phyloP scores from a whole-genome alignment of 345 rosid genomes.

The Gossypium thurberi region DNA sequence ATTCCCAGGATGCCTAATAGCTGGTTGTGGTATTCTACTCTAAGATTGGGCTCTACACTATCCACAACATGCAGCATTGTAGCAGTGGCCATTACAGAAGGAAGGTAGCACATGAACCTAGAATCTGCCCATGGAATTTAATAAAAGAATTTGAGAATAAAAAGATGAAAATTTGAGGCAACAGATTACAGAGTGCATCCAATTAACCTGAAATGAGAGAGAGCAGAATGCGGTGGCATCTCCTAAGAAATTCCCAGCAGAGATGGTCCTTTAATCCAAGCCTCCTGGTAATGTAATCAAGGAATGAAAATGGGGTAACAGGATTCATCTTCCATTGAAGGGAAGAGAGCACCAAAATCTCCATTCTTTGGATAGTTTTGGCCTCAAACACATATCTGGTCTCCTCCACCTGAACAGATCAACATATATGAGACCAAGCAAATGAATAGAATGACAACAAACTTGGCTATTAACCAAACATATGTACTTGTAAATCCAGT shows the following conservation, averaged over 20 bases:
- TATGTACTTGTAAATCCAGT: constrained; percentile 52
- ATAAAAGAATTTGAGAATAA: background rate
- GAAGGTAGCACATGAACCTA: constrained; percentile 38
- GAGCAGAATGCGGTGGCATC: constrained; percentile 39
- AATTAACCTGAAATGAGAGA: constrained; percentile 44
- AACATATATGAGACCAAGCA: constrained; percentile 4
- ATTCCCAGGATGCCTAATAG: constrained; percentile 39
- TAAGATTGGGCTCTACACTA: constrained; percentile 32
- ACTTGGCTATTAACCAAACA: background rate
- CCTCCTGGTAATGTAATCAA: constrained; percentile 55
- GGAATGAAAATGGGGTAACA: constrained; percentile 53
- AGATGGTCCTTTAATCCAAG: constrained; percentile 47
- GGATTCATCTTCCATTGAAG: constrained; percentile 80
- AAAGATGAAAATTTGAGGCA: background rate
- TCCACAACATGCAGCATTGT: constrained; percentile 47
- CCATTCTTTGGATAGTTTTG: constrained; percentile 59
- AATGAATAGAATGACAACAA: background rate
- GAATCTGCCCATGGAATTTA: constrained; percentile 31
- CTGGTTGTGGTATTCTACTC: constrained; percentile 31
- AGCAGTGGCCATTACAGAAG: constrained; percentile 55
- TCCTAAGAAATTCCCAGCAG: constrained; percentile 44
- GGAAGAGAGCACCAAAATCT: constrained; percentile 61
- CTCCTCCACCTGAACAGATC: constrained; percentile 48
- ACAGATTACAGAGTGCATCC: background rate
- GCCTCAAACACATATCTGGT: constrained; percentile 50